Percentiles rank a stretch among this genome's conserved stretches.
These are phyloP conservation scores for Coemansia aciculifera DNA, from an alignment of 192 early-diverging fungal species.

Conservation along the genomic window DNA sequence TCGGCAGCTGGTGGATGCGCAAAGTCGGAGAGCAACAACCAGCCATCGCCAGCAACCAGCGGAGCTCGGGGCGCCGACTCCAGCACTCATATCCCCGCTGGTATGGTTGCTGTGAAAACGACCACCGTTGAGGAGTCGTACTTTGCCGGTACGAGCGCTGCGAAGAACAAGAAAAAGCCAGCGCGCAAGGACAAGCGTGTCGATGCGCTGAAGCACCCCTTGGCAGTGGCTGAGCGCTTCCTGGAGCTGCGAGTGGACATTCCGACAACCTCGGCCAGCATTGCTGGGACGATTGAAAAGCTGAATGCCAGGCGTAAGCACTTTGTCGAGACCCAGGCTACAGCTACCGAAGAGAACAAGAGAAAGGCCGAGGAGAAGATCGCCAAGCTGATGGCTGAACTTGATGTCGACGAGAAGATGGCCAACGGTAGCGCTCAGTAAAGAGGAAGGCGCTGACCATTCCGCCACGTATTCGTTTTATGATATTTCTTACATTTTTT, in stretches of 20 bases:
- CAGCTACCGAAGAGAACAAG: conserved; percentile 83
- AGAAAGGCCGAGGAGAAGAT: conserved; percentile 84
- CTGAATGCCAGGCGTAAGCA: conserved; percentile 69
- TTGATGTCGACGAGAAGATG: conserved; percentile 56
- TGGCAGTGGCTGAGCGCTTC: conserved; percentile 80
- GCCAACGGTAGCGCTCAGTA: conserved; percentile 6
- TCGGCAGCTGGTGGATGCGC: conserved; percentile 17
- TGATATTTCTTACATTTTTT: neutral
- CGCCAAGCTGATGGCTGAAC: conserved; percentile 64
- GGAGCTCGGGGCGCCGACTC: conserved; percentile 61
- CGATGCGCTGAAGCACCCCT: conserved; percentile 66
- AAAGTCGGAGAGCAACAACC: conserved; percentile 18
- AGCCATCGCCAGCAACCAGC: conserved; percentile 42
- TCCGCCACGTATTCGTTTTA: neutral
- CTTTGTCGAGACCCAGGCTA: conserved; percentile 76
- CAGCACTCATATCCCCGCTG: conserved; percentile 67
- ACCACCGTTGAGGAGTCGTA: conserved; percentile 71
- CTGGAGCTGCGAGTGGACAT: conserved; percentile 75
- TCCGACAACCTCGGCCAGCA: conserved; percentile 69
- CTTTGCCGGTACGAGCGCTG: conserved; percentile 64
- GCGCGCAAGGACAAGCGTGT: conserved; percentile 61
- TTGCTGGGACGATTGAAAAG: conserved; percentile 69
- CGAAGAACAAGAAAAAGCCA: conserved; percentile 63
- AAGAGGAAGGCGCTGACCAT: neutral
- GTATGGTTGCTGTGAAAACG: conserved; percentile 78